Percentiles rank a stretch among this genome's conserved stretches.
phyloP scores from a whole-genome alignment of 163 green algal genomes.

The Scenedesmus sp. region DNA sequence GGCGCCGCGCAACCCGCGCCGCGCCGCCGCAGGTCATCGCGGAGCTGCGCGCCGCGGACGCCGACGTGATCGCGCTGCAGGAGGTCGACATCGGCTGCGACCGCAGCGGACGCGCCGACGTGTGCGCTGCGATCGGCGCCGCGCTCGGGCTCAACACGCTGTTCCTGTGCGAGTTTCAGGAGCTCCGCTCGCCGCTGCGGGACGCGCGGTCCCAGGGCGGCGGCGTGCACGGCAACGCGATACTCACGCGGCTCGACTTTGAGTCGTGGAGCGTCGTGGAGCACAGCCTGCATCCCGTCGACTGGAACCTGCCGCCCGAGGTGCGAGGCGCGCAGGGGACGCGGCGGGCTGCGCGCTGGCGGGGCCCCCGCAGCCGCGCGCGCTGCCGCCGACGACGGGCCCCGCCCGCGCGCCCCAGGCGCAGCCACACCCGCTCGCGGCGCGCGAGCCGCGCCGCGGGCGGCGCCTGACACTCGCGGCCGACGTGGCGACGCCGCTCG shows the following conservation, averaged over 20 bases:
- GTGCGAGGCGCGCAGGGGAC: too few species aligned
- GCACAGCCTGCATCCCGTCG: slow-evolving; percentile 80
- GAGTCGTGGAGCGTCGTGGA: slow-evolving; percentile 52
- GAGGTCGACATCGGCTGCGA: slow-evolving; percentile 90
- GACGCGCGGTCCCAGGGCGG: slow-evolving; percentile 74
- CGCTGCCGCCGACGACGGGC: too few species aligned
- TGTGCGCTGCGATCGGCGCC: slow-evolving; percentile 75
- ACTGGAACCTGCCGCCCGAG: slow-evolving; percentile 76
- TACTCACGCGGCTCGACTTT: slow-evolving; percentile 71
- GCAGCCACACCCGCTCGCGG: slow-evolving; percentile 24
- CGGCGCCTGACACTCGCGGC: slow-evolving; percentile 65
- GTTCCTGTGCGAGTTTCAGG: slow-evolving; percentile 92
- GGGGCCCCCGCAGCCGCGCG: too few species aligned
- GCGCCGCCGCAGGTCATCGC: slow-evolving; percentile 79
- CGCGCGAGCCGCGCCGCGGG: slow-evolving; percentile 56
- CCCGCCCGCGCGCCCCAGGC: too few species aligned
- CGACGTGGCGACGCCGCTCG: slow-evolving; percentile 61
- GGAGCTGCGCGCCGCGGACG: slow-evolving; percentile 70
- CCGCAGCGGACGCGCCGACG: slow-evolving; percentile 62
- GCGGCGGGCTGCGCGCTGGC: too few species aligned
- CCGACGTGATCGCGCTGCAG: slow-evolving; percentile 71
- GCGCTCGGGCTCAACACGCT: slow-evolving; percentile 73
- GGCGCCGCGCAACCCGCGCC: slow-evolving; percentile 57
- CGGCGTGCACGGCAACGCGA: slow-evolving; percentile 85
- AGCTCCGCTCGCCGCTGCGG: slow-evolving; percentile 73